Evolutionary conservation across 1,284 basidiomycete species (phyloP).

Genomic region (Takashimella koratensis): DNA sequence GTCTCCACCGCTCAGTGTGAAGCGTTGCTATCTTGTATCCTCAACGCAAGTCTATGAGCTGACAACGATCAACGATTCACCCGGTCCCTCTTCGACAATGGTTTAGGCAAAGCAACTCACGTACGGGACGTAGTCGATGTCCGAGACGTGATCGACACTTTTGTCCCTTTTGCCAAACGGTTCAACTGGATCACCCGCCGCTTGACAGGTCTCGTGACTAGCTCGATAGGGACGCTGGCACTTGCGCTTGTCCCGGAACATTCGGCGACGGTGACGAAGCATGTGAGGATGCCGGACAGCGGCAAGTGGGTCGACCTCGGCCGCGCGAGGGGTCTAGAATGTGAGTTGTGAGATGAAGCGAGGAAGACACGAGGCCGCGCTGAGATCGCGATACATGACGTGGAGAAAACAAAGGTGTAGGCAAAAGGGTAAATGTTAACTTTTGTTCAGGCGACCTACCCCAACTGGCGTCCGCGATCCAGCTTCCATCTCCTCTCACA

Average conservation of each 20-base stretch:
- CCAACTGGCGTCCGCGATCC: neutral
- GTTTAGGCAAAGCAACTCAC: constrained; percentile 43
- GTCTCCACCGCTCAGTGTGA: no score
- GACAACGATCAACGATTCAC: no score
- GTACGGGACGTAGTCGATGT: constrained; percentile 45
- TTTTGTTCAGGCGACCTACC: neutral
- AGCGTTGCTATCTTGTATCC: no score
- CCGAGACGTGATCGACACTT: constrained; percentile 40
- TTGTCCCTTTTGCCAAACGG: constrained; percentile 46
- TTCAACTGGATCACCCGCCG: constrained; percentile 33
- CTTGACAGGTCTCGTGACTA: constrained; percentile 29
- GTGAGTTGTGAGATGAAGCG: neutral
- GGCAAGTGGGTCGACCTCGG: neutral
- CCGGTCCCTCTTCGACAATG: no score
- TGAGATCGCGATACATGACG: neutral
- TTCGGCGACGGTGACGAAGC: constrained; percentile 12
- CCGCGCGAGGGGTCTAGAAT: neutral
- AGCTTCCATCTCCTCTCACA: neutral
- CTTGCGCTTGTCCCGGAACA: constrained; percentile 17
- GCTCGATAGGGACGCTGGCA: constrained; percentile 24
- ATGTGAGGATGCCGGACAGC: neutral
- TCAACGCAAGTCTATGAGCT: no score
- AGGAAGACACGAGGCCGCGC: constrained; percentile 4
- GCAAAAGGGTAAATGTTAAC: neutral
- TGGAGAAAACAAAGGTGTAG: neutral